Percentiles rank a stretch among this genome's conserved stretches.
Conservation (phyloP, 2,329 filamentous ascomycete genomes). For the Fusarium irregulare region DNA sequence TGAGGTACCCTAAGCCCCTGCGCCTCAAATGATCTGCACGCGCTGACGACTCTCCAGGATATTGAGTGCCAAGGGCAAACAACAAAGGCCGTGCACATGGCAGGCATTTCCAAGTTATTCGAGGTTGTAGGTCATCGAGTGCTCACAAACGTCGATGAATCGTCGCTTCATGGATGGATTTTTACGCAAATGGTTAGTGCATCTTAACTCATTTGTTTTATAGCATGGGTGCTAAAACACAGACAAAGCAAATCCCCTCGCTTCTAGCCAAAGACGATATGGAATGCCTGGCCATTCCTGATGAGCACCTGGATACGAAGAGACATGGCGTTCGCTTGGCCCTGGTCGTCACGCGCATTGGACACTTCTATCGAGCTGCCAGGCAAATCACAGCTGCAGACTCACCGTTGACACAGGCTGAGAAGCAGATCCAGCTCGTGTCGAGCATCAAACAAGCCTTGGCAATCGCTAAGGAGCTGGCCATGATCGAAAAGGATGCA, state of each 20-base stretch:
- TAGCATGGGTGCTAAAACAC: slow-evolving; percentile 1
- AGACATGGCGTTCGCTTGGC: slow-evolving; percentile 20
- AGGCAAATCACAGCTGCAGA: slow-evolving; percentile 13
- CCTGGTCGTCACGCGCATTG: slow-evolving; percentile 23
- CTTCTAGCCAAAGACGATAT: slow-evolving; percentile 13
- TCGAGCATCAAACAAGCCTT: slow-evolving; percentile 20
- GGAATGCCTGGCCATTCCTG: slow-evolving; percentile 24
- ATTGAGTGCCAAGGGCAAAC: slow-evolving; percentile 33
- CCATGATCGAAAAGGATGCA: slow-evolving; percentile 1
- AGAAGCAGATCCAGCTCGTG: slow-evolving; percentile 15
- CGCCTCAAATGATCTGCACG: slow-evolving; percentile 2
- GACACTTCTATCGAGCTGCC: slow-evolving; percentile 25
- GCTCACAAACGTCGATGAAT: slow-evolving; percentile 5
- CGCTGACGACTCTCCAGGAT: slow-evolving; percentile 19
- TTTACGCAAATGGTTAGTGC: slow-evolving; percentile 32
- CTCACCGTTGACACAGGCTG: background rate
- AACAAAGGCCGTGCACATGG: slow-evolving; percentile 31
- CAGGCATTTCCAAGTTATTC: slow-evolving; percentile 29
- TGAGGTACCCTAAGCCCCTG: slow-evolving; percentile 10
- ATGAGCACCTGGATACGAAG: slow-evolving; percentile 3
- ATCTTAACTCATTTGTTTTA: background rate
- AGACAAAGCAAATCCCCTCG: slow-evolving; percentile 29
- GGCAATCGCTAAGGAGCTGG: slow-evolving; percentile 18
- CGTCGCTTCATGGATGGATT: slow-evolving; percentile 19
- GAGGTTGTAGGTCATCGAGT: slow-evolving; percentile 24